Evolutionary conservation across 1,284 basidiomycete genomes (phyloP), one percentile per base, ranked within the genome.

Genomic region (Marasmius oreades): DNA sequence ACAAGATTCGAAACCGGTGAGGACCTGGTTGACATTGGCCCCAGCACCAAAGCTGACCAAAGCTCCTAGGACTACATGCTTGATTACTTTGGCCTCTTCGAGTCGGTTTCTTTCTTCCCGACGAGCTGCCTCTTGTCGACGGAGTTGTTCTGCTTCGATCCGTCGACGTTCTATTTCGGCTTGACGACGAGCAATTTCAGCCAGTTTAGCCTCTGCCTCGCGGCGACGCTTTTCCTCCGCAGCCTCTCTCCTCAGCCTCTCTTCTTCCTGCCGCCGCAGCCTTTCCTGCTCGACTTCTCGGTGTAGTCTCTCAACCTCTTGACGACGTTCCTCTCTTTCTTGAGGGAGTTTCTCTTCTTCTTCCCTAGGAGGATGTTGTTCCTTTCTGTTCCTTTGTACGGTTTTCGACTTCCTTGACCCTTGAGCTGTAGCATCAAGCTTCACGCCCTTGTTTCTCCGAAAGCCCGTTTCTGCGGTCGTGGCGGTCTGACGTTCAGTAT

Each of bases 1-100:
- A 61, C 78, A 80, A 8, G 75, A 70, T 37, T 82, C 77, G 59
- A 79, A 81, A 5, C 80, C 79, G 14, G 73, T 66, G 24, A 77
- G 62, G 31, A 81, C 58, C 18, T 66, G 63, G 50, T 63, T 62
- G 31, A 82, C 67, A 23, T 74, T 64, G 39, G 82, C 62, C 2
- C 80, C 80, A 2, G 78, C 75, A 18, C 68, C 68, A 48, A 68
- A 80, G 5, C 77, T 77, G n/a, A 79, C 73, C 34, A 81, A 61
- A 36, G 68, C 74, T 12, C 73, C 78, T 20, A 69, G 68, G 14
- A 82, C 70, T n/a, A 78, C 59, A 45, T 71, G 70, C 51, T 68
- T 73, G 2, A 75, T 67, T 1, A 70, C 73, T 44, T 69, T 69
- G 1, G 67, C 61, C 1, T 76, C 77, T 36, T 79, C 77, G 50